Evolutionary conservation across 805 yeast species (phyloP).

Genomic region (Hanseniaspora jakobsenii): DNA sequence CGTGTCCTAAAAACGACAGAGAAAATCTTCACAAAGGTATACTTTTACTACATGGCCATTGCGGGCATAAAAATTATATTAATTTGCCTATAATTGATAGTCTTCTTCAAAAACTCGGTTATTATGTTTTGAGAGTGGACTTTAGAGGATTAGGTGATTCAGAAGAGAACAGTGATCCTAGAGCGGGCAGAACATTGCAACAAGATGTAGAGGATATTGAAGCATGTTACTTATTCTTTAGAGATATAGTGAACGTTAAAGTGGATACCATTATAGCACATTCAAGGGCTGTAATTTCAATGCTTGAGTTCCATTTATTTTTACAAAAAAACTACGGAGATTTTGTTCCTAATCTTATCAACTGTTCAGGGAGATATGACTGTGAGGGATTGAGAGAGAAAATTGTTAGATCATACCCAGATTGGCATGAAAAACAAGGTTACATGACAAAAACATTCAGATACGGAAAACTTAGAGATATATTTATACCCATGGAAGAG

Average conservation of each 20-base stretch:
- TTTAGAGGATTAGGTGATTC: conserved; percentile 80
- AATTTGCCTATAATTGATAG: conserved; percentile 57
- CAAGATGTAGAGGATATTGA: conserved; percentile 64
- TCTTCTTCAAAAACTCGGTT: conserved; percentile 48
- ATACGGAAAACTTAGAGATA: conserved; percentile 36
- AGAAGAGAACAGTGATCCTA: conserved; percentile 29
- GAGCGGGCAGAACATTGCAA: conserved; percentile 42
- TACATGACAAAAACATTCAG: conserved; percentile 35
- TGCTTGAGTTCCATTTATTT: conserved; percentile 55
- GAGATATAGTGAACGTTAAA: conserved; percentile 22
- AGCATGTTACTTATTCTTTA: conserved; percentile 29
- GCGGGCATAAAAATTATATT: conserved; percentile 71
- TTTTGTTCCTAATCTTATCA: conserved; percentile 50
- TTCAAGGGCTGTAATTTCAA: conserved; percentile 67
- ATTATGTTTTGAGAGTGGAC: conserved; percentile 63
- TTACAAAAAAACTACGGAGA: conserved; percentile 18
- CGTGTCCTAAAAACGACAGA: conserved; percentile 23
- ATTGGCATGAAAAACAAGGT: conserved; percentile 35
- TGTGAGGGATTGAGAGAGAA: conserved; percentile 37
- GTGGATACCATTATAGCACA: conserved; percentile 58
- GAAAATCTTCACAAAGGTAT: conserved; percentile 38
- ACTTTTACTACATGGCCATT: conserved; percentile 69
- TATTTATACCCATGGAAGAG: conserved; percentile 40
- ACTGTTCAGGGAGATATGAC: conserved; percentile 60
- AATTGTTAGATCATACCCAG: conserved; percentile 27